phyloP scores from a whole-genome alignment of 1,139 yeast genomes.

The Suhomyces ambrosiae region DNA sequence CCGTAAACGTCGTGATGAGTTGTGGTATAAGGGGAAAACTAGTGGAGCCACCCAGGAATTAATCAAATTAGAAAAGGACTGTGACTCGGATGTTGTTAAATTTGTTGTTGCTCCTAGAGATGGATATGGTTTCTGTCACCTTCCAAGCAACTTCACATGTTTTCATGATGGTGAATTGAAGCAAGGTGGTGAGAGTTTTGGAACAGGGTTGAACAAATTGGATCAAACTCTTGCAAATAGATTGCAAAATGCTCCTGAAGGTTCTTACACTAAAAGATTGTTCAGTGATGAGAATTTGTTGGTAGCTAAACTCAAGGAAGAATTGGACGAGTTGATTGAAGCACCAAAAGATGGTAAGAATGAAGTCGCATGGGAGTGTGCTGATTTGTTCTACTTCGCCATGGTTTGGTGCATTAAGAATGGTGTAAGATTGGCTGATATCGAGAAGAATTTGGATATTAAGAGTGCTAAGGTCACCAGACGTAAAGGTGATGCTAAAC shows the following conservation, averaged over 20 bases:
- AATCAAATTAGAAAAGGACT: constrained; percentile 68
- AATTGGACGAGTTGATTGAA: constrained; percentile 92
- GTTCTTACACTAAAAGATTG: constrained; percentile 88
- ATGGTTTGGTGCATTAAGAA: constrained; percentile 81
- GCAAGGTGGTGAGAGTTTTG: constrained; percentile 44
- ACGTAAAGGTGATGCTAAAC: constrained; percentile 95
- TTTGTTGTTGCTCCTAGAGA: constrained; percentile 75
- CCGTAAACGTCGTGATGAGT: constrained; percentile 73
- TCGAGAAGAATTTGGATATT: constrained; percentile 80
- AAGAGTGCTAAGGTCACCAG: constrained; percentile 87
- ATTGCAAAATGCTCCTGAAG: constrained; percentile 71
- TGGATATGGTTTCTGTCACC: constrained; percentile 92
- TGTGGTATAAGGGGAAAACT: constrained; percentile 96
- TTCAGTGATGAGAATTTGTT: constrained; percentile 76
- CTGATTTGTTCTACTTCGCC: constrained; percentile 90
- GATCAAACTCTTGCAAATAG: constrained; percentile 65
- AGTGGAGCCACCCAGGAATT: constrained; percentile 91
- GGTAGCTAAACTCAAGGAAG: constrained; percentile 88
- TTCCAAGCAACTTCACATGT: constrained; percentile 71
- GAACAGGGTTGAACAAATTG: constrained; percentile 62
- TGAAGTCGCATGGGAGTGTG: constrained; percentile 96
- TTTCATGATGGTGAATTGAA: constrained; percentile 52
- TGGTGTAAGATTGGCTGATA: constrained; percentile 78
- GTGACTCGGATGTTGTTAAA: constrained; percentile 90
- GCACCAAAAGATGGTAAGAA: constrained; percentile 53